phyloP scores from a whole-genome alignment of 1,139 yeast genomes.

The Yamadazyma kanchanaburiensis region DNA sequence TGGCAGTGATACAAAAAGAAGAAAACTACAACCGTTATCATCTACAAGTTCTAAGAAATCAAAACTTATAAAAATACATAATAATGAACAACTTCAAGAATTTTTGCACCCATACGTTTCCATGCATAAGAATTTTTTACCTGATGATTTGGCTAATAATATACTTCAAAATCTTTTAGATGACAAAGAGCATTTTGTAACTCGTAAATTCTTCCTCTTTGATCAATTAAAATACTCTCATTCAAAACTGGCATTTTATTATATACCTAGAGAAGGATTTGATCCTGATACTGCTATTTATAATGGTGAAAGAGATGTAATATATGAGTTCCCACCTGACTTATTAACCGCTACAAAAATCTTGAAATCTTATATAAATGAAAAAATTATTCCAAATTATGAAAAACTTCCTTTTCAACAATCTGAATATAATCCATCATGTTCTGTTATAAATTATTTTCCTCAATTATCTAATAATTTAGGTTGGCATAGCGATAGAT shows the following conservation, averaged over 20 bases:
- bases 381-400: slow-evolving; percentile 24
- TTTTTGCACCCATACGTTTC: slow-evolving; percentile 44
- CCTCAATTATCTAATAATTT: slow-evolving; percentile 46
- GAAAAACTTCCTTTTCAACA: slow-evolving; percentile 23
- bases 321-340: slow-evolving; percentile 12
- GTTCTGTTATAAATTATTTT: slow-evolving; percentile 57
- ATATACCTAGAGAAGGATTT: slow-evolving; percentile 16
- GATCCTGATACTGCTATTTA: slow-evolving; percentile 26
- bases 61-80: slow-evolving; percentile 12
- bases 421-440: slow-evolving; percentile 40
- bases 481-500: slow-evolving; percentile 73
- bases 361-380: slow-evolving; percentile 43
- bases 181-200: slow-evolving; percentile 34
- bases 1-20: neutral
- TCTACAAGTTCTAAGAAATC: slow-evolving; percentile 7
- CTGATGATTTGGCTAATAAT: slow-evolving; percentile 42
- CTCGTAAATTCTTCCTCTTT: slow-evolving; percentile 52
- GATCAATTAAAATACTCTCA: slow-evolving; percentile 57
- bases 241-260: slow-evolving; percentile 43
- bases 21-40: too few relatives aligned
- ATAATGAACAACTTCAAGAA: slow-evolving; percentile 38
- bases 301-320: slow-evolving; percentile 8
- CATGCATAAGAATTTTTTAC: slow-evolving; percentile 49
- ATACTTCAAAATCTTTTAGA: slow-evolving; percentile 39
- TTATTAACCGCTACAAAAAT: slow-evolving; percentile 36